phyloP scores from a whole-genome alignment of 768 basidiomycete genomes.

The Tephrocybe sp. region DNA sequence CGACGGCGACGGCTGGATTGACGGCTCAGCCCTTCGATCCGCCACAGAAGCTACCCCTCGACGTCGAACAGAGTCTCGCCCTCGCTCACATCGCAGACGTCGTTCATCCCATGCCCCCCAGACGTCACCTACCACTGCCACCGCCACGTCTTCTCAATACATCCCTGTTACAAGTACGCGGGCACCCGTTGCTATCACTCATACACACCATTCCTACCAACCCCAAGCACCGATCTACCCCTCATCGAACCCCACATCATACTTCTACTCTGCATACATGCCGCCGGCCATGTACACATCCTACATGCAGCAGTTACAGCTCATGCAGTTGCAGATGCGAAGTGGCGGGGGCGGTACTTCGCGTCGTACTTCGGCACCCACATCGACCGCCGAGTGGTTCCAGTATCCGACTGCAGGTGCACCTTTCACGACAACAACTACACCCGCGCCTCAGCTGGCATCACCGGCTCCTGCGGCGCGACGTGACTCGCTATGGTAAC shows the following conservation, averaged over 20 bases:
- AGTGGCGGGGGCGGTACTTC: constrained; percentile 4
- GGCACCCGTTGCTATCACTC: constrained; percentile 5
- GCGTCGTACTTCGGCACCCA: constrained; percentile 3
- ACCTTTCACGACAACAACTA: constrained; percentile 9
- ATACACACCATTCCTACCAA: constrained; percentile 10
- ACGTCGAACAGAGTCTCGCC: constrained; percentile 13
- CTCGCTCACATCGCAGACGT: constrained; percentile 18
- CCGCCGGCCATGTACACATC: constrained; percentile 19
- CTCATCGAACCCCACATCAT: constrained; percentile 11
- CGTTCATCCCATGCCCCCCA: constrained; percentile 20
- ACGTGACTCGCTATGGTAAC: constrained; percentile 18
- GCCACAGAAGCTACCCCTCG: constrained; percentile 1
- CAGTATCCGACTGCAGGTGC: constrained; percentile 7
- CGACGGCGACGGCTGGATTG: constrained; percentile 42
- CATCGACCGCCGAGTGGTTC: constrained; percentile 13
- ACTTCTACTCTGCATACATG: constrained; percentile 19
- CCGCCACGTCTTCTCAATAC: constrained; percentile 4
- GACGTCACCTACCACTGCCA: constrained; percentile 2
- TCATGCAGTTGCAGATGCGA: constrained; percentile 20
- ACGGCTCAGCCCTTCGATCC: constrained; percentile 23
- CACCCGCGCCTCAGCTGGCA: constrained; percentile 3
- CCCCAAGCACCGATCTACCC: constrained; percentile 7
- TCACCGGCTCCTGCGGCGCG: constrained; percentile 6
- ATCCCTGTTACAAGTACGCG: constrained; percentile 9
- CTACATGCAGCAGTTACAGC: constrained; percentile 22